Base-by-base conservation (phyloP, 257 asterid genomes). In the Ophiorrhiza pumila region DNA sequence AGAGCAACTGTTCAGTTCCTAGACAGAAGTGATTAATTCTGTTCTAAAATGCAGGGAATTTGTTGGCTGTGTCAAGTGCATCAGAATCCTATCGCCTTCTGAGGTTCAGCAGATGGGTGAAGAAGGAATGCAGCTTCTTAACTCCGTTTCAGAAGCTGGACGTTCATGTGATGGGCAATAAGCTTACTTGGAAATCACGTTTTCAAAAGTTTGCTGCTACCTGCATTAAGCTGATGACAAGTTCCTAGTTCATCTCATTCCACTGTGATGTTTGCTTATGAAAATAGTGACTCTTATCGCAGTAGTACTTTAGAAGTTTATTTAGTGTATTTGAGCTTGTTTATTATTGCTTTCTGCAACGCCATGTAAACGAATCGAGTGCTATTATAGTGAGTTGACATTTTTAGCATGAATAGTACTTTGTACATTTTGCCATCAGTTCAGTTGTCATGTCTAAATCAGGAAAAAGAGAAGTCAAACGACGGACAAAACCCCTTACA, bases 101-200 rank as follows among this genome's bases (percentile, higher is more conserved):
- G 99, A 95, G 85, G 99, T 95, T 55, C 89, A 92, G 88, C 98
- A 92, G 85, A 92, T 95, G 99, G 98, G 99, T 0, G 98, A 95
- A 76, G 99, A 92, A 64, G 98, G 99, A 63, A 95, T 90, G 99
- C 99, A 88, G 83, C 93, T 95, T 55, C 77, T 95, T 47, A 92
- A 88, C 87, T 84, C 96, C 0, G 95, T 83, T 5, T 71, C 83
- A 13, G 88, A 77, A 53, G 79, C 53, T 32, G 82, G 72, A 22
- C 81, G 78, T 11, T 73, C 79, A 10, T 79, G 77, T 60, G 85
- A 78, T 32, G 77, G 74, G 43, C 77, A 79, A n/a, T n/a, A 50
- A 62, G 78, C 77, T 81, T 73, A 81, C 20, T 49, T 43, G 35
- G 42, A 66, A 27, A 49, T 17, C 61, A 4, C 3, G 15, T 20